Conservation (phyloP, 1,139 yeast genomes). For the Blastobotrys arbuscula region DNA sequence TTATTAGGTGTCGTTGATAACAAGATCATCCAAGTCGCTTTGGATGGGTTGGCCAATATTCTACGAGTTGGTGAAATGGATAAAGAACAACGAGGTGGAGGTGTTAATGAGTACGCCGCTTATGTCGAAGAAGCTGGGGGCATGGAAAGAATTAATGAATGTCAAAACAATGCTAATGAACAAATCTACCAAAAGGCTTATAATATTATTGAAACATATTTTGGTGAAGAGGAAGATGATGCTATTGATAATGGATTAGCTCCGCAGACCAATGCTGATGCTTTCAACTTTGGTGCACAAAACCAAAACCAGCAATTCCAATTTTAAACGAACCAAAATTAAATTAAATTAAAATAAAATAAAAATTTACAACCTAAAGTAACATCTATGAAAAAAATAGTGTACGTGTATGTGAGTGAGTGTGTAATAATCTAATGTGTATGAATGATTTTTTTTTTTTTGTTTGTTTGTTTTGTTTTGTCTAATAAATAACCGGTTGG, state of each 20-base stretch:
- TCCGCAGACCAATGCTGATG: constrained; percentile 76
- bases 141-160: constrained; percentile 90
- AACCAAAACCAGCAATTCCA: constrained; percentile 17
- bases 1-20: constrained; percentile 81
- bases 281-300: constrained; percentile 69
- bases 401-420: too few relatives aligned
- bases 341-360: neutral
- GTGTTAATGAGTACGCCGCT: constrained; percentile 79
- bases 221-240: constrained; percentile 72
- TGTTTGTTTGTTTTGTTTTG: too few relatives aligned
- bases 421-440: too few relatives aligned
- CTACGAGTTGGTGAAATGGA: constrained; percentile 92
- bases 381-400: neutral
- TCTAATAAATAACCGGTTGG: too few relatives aligned
- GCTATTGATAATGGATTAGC: constrained; percentile 75
- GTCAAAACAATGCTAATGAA: constrained; percentile 88
- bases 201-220: constrained; percentile 83
- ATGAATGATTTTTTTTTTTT: too few relatives aligned
- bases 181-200: constrained; percentile 90
- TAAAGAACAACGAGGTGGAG: constrained; percentile 65
- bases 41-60: constrained; percentile 92
- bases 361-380: neutral
- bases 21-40: constrained; percentile 88
- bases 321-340: neutral
- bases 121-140: constrained; percentile 98